Conservation (phyloP, 2,329 filamentous ascomycete genomes). For the Rhinocladiella mackenziei region DNA sequence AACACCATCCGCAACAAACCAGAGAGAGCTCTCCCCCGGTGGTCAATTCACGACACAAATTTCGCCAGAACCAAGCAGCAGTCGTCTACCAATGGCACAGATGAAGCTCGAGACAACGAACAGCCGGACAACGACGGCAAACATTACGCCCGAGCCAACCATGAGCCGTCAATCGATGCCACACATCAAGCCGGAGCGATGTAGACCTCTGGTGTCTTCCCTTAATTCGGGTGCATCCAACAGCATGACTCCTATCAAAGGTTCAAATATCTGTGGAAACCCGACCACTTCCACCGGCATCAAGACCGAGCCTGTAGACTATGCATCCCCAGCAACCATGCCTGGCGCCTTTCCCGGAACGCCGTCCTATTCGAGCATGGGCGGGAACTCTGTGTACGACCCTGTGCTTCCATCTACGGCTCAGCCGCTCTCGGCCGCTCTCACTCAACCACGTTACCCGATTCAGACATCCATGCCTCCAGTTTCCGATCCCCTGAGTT, state of each 20-base stretch:
- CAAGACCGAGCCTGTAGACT: conserved; percentile 3
- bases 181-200: too few relatives aligned
- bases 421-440: neutral
- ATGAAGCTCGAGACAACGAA: too few relatives aligned
- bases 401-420: neutral
- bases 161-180: too few relatives aligned
- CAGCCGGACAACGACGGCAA: neutral
- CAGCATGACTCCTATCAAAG: neutral
- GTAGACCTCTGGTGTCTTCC: too few relatives aligned
- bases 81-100: too few relatives aligned
- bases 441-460: neutral
- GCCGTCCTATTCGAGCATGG: conserved; percentile 12
- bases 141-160: neutral
- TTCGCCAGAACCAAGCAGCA: too few relatives aligned
- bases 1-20: too few relatives aligned
- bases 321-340: conserved; percentile 6
- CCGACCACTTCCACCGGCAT: conserved; percentile 1
- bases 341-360: conserved; percentile 23
- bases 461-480: too few relatives aligned
- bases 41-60: too few relatives aligned
- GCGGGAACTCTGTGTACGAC: conserved; percentile 22
- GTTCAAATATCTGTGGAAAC: neutral
- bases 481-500: too few relatives aligned
- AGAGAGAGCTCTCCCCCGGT: too few relatives aligned
- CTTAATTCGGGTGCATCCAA: too few relatives aligned